phyloP scores from a whole-genome alignment of 202 grass and related monocot species.

The Elaeis oleifera region DNA sequence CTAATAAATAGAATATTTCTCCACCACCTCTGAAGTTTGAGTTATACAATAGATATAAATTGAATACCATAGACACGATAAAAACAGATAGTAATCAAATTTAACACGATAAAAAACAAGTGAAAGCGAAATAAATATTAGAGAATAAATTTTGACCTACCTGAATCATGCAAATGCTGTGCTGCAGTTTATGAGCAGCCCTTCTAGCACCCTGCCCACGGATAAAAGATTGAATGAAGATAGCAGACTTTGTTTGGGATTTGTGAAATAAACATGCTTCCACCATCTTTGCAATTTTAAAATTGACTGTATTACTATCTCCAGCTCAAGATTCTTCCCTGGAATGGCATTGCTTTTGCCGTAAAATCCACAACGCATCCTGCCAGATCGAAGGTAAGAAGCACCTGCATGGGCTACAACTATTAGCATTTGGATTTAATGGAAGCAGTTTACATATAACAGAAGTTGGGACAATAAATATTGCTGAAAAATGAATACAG shows the following conservation, averaged over 20 bases:
- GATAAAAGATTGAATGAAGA: conserved; percentile 46
- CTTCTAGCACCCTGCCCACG: conserved; percentile 36
- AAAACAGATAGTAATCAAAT: no score
- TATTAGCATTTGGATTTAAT: neutral
- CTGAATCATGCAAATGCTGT: conserved; percentile 36
- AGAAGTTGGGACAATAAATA: no score
- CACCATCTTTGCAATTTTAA: conserved; percentile 47
- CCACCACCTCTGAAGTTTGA: conserved; percentile 64
- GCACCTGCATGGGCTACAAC: conserved; percentile 32
- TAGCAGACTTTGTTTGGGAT: conserved; percentile 25
- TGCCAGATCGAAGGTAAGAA: conserved; percentile 24
- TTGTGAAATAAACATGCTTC: conserved; percentile 29
- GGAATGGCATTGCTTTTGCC: conserved; percentile 11
- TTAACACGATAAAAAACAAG: no score
- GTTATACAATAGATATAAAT: neutral
- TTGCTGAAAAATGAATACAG: no score
- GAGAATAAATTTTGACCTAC: conserved; percentile 24
- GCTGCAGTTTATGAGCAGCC: conserved; percentile 18
- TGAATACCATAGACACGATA: neutral
- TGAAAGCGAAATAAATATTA: no score
- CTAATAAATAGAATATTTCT: conserved; percentile 39
- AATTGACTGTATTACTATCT: conserved; percentile 36
- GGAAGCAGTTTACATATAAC: no score
- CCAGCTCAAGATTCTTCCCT: conserved; percentile 29
- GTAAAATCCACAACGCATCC: conserved; percentile 13